These are phyloP conservation scores for Phialemoniopsis sp. DNA, from an alignment of 2,329 filamentous ascomycete genomes.

Conservation along the genomic window DNA sequence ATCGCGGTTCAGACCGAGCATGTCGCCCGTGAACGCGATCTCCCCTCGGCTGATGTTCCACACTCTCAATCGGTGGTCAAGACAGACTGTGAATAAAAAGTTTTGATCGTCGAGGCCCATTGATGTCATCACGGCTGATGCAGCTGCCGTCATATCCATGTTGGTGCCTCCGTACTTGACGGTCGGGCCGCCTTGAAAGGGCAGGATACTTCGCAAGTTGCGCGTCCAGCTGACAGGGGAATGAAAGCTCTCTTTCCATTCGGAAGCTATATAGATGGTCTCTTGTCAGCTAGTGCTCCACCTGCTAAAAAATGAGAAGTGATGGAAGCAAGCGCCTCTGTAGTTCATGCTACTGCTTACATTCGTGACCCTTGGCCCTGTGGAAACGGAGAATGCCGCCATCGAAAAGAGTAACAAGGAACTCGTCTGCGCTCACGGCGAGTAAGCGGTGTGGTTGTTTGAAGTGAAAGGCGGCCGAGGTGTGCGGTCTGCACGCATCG, in stretches of 20 bases:
- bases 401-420: slow-evolving; percentile 79
- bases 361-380: slow-evolving; percentile 43
- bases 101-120: slow-evolving; percentile 44
- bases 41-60: slow-evolving; percentile 86
- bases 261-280: not conserved
- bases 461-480: slow-evolving; percentile 70
- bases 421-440: slow-evolving; percentile 66
- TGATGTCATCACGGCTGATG: slow-evolving; percentile 52
- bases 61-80: slow-evolving; percentile 84
- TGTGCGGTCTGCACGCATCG: slow-evolving; percentile 71
- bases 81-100: slow-evolving; percentile 73
- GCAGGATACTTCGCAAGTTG: slow-evolving; percentile 61
- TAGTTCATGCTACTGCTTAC: slow-evolving; percentile 28
- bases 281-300: too few relatives aligned
- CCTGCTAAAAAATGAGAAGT: too few relatives aligned
- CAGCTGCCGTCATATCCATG: slow-evolving; percentile 64
- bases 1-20: slow-evolving; percentile 64
- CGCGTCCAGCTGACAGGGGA: slow-evolving; percentile 70
- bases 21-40: slow-evolving; percentile 71
- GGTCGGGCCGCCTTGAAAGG: slow-evolving; percentile 61
- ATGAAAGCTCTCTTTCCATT: slow-evolving; percentile 70
- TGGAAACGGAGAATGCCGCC: slow-evolving; percentile 71
- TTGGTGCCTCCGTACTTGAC: slow-evolving; percentile 60
- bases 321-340: too few relatives aligned
- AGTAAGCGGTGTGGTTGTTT: slow-evolving; percentile 78